A percentile compares a stretch with the other conserved stretches of the same genome.
Evolutionary conservation across 345 rosid genomes (phyloP).

Genomic region (Moringa oleifera): DNA sequence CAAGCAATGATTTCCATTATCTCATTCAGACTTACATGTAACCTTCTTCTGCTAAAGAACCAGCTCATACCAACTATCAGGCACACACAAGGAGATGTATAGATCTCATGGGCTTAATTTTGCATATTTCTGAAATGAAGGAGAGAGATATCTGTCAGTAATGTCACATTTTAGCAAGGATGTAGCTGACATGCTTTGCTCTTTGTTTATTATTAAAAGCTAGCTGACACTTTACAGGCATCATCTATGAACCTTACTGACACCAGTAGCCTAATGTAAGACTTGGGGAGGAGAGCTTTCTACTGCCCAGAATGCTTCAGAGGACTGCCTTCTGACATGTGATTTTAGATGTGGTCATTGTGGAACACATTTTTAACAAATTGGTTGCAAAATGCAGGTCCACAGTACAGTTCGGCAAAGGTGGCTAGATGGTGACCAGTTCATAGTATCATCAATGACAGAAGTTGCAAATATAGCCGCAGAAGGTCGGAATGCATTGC

Average conservation of each 20-base stretch:
- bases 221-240: neutral
- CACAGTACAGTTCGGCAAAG: slow-evolving; percentile 79
- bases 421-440: slow-evolving; percentile 85
- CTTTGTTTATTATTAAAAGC: neutral
- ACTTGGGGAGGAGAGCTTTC: neutral
- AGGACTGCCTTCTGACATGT: neutral
- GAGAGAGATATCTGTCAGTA: neutral
- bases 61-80: neutral
- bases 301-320: neutral
- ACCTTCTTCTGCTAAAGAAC: neutral
- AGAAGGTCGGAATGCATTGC: slow-evolving; percentile 59
- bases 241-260: neutral
- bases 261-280: neutral
- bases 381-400: slow-evolving; percentile 44
- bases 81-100: neutral
- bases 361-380: too few relatives aligned
- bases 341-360: neutral
- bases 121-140: too few relatives aligned
- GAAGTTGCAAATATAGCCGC: slow-evolving; percentile 65
- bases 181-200: neutral
- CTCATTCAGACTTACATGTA: neutral
- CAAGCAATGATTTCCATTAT: too few relatives aligned
- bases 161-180: neutral
- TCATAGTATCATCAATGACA: slow-evolving; percentile 61
- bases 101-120: neutral